phyloP scores from a whole-genome alignment of 129 eudicot species.

The Helichrysum umbraculigerum region DNA sequence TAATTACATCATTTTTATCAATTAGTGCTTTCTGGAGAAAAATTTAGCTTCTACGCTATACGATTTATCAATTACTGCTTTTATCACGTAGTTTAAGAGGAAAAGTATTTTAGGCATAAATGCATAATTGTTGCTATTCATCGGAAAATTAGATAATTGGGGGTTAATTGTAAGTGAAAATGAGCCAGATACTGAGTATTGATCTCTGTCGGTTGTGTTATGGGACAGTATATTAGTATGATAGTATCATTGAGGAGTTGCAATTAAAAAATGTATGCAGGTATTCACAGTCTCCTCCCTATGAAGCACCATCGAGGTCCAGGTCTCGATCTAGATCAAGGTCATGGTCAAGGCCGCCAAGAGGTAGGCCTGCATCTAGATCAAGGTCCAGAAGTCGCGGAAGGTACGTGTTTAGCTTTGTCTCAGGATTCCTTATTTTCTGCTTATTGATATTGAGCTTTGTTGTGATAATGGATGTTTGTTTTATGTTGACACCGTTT shows the following conservation, averaged over 20 bases:
- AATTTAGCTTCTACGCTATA: neutral
- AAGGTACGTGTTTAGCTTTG: slow-evolving; percentile 46
- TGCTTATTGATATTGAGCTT: neutral
- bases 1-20: neutral
- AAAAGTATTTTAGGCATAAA: neutral
- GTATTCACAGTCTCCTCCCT: slow-evolving; percentile 78
- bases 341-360: slow-evolving; percentile 53
- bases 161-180: neutral
- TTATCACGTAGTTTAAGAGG: slow-evolving; percentile 11
- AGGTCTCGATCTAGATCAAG: slow-evolving; percentile 73
- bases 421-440: neutral
- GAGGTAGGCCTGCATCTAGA: slow-evolving; percentile 58
- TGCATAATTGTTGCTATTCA: neutral
- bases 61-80: neutral
- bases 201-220: neutral
- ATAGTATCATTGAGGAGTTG: neutral
- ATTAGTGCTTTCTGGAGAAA: neutral
- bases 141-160: neutral
- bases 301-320: slow-evolving; percentile 63
- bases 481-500: neutral
- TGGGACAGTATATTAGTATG: neutral
- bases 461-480: slow-evolving; percentile 5
- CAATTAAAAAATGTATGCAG: slow-evolving; percentile 26
- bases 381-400: slow-evolving; percentile 86
- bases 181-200: no score